Conservation (phyloP, 345 rosid species). For the Gossypium ekmanianum region DNA sequence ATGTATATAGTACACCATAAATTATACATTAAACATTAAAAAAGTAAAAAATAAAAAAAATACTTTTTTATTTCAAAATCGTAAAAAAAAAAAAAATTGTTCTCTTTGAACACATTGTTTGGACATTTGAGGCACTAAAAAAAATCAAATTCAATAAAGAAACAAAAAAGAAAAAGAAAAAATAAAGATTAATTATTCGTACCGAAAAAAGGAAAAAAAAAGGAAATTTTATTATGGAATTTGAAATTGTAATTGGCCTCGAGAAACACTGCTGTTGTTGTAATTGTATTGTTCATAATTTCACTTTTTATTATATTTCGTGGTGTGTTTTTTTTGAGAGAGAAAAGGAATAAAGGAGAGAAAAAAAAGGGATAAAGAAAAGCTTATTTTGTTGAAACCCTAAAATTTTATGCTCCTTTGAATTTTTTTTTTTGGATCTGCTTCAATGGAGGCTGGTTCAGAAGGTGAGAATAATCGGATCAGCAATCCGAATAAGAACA, state of each 20-base stretch:
- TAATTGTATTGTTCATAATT: constrained; percentile 29
- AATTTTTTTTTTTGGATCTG: constrained; percentile 5
- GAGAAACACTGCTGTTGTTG: constrained; percentile 15
- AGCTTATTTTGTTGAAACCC: constrained; percentile 26
- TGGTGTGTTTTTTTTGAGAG: constrained; percentile 12
- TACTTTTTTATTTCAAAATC: neutral
- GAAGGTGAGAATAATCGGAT: constrained; percentile 46
- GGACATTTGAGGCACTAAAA: neutral
- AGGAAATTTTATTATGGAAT: constrained; percentile 18
- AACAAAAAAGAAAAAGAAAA: neutral
- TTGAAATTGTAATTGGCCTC: constrained; percentile 24
- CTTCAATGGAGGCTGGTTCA: constrained; percentile 56
- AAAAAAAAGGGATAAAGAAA: constrained; percentile 1
- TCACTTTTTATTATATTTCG: constrained; percentile 21
- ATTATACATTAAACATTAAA: too few relatives aligned
- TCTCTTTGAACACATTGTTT: neutral
- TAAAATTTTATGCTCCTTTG: constrained; percentile 19
- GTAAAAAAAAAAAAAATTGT: neutral
- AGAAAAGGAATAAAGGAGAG: neutral
- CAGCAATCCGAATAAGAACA: constrained; percentile 25
- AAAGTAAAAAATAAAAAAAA: neutral
- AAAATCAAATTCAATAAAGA: neutral
- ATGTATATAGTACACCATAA: too few relatives aligned
- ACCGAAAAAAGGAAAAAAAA: neutral
- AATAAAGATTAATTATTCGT: neutral